phyloP scores from a whole-genome alignment of 2,329 filamentous ascomycete species.

The Scopulariopsis brevicaulis region DNA sequence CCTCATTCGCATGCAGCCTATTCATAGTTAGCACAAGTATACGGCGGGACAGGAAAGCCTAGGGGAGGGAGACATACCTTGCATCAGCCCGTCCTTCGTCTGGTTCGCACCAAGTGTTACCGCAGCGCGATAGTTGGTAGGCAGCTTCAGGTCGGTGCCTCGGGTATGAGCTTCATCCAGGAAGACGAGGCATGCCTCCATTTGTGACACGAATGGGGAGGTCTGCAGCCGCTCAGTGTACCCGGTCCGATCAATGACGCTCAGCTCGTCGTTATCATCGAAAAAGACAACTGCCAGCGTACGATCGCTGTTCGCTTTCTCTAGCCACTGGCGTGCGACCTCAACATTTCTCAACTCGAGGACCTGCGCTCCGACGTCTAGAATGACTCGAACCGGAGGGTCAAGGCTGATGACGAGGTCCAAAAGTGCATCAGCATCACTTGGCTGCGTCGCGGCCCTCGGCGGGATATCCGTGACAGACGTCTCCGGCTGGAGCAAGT shows the following conservation, averaged over 20 bases:
- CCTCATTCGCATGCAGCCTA: constrained; percentile 62
- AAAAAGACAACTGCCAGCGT: constrained; percentile 41
- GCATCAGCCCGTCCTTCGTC: constrained; percentile 58
- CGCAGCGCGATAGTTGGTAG: constrained; percentile 44
- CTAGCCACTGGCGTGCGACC: constrained; percentile 44
- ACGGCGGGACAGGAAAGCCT: background rate
- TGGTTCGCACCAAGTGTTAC: constrained; percentile 55
- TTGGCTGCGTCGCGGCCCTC: constrained; percentile 1
- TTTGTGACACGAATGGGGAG: constrained; percentile 44
- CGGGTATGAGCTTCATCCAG: constrained; percentile 61
- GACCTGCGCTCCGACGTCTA: constrained; percentile 63
- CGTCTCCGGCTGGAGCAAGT: constrained; percentile 45
- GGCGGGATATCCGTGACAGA: constrained; percentile 17
- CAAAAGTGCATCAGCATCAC: constrained; percentile 31
- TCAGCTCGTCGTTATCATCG: constrained; percentile 39
- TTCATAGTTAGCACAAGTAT: constrained; percentile 1
- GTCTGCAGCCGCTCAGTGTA: constrained; percentile 35
- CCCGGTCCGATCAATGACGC: constrained; percentile 36
- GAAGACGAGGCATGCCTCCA: constrained; percentile 52
- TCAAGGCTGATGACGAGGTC: constrained; percentile 24
- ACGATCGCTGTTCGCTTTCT: constrained; percentile 3
- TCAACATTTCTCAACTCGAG: constrained; percentile 48
- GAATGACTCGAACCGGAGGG: constrained; percentile 40
- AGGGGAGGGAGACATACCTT: constrained; percentile 34
- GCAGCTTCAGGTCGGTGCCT: constrained; percentile 57